Evolutionary conservation across 306 rosid species (phyloP).

Genomic region (Inga laurina): DNA sequence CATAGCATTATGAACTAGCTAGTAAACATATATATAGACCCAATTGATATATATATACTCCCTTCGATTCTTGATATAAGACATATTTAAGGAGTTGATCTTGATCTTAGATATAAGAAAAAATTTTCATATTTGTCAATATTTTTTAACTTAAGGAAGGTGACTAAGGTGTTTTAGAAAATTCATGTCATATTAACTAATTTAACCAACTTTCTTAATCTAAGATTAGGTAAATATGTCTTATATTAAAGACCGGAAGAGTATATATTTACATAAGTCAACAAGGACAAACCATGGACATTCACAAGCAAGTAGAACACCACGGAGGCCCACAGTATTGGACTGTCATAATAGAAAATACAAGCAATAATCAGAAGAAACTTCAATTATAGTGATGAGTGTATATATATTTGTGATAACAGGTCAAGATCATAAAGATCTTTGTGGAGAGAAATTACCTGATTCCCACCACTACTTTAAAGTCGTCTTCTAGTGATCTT

Average conservation of each 20-base stretch:
- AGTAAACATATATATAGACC: background rate
- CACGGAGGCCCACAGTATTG: constrained; percentile 84
- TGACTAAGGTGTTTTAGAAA: too few relatives aligned
- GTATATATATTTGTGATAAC: background rate
- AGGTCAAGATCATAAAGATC: background rate
- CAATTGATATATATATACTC: background rate
- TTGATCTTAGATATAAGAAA: too few relatives aligned
- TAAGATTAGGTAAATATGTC: too few relatives aligned
- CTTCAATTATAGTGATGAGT: constrained; percentile 1
- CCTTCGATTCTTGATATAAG: too few relatives aligned
- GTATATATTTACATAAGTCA: background rate
- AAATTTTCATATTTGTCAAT: too few relatives aligned
- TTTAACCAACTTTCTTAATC: too few relatives aligned
- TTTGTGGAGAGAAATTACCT: constrained; percentile 43
- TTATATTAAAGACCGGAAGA: too few relatives aligned
- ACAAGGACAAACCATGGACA: constrained; percentile 69
- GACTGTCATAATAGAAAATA: constrained; percentile 60
- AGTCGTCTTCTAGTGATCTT: constrained; percentile 95
- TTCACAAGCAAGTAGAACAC: constrained; percentile 83
- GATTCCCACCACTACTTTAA: constrained; percentile 97
- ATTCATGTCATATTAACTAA: too few relatives aligned
- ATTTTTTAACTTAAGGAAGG: fast-evolving
- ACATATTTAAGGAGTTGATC: too few relatives aligned
- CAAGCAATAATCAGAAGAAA: constrained; percentile 29
- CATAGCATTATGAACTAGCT: background rate